Conservation (phyloP, 768 basidiomycete species). For the Daedaleopsis nitida region DNA sequence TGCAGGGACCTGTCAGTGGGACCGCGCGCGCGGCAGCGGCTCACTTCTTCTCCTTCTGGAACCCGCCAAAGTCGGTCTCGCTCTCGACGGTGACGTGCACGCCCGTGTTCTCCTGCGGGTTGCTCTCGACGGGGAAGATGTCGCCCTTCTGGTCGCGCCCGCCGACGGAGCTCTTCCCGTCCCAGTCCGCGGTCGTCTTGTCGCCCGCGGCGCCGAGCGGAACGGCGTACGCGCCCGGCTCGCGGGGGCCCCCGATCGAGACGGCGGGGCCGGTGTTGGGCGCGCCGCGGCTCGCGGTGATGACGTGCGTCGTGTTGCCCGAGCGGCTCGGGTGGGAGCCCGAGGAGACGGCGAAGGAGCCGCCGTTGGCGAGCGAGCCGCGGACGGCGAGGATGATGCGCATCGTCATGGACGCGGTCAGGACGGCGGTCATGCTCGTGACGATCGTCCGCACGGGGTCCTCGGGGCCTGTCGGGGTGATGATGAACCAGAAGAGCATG, state of each 20-base stretch:
- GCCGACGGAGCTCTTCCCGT: conserved; percentile 32
- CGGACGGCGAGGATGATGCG: conserved; percentile 84
- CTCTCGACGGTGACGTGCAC: conserved; percentile 37
- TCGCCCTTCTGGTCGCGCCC: conserved; percentile 32
- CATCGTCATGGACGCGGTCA: conserved; percentile 86
- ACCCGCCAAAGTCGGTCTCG: conserved; percentile 32
- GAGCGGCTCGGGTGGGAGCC: conserved; percentile 27
- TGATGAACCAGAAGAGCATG: conserved; percentile 86
- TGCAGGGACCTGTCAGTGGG: too few relatives aligned
- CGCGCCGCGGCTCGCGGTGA: conserved; percentile 22
- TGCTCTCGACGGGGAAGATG: conserved; percentile 23
- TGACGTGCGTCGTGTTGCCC: conserved; percentile 33
- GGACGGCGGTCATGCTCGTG: conserved; percentile 82
- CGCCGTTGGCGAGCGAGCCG: conserved; percentile 72
- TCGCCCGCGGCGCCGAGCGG: conserved; percentile 28
- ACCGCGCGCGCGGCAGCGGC: too few relatives aligned
- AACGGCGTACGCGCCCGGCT: conserved; percentile 31
- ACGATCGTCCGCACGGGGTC: conserved; percentile 85
- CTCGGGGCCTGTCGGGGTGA: conserved; percentile 55
- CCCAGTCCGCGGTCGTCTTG: conserved; percentile 28
- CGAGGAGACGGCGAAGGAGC: conserved; percentile 55
- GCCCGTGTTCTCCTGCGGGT: conserved; percentile 11
- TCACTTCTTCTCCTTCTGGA: conserved; percentile 21
- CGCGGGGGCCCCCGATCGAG: conserved; percentile 24
- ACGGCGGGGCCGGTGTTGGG: conserved; percentile 28